These are phyloP conservation scores for Ormosia semicastrata DNA, from an alignment of 306 rosid genomes.

Conservation along the genomic window DNA sequence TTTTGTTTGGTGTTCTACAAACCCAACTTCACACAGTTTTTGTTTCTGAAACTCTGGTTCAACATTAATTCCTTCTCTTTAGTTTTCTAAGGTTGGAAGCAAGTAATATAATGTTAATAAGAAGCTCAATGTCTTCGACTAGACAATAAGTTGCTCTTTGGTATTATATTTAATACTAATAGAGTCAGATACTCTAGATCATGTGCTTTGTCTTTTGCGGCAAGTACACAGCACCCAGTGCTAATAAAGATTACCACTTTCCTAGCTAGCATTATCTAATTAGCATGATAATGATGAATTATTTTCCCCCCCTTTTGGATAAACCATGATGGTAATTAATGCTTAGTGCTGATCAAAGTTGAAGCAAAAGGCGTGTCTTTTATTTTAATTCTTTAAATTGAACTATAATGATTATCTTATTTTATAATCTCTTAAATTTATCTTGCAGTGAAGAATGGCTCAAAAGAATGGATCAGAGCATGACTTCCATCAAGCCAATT, in stretches of 20 bases:
- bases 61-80: background rate
- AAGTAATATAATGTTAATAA: background rate
- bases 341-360: no score
- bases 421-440: no score
- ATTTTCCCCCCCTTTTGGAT: background rate
- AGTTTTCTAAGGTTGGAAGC: conserved; percentile 1
- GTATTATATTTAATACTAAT: background rate
- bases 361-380: no score
- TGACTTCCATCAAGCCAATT: no score
- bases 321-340: no score
- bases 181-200: background rate
- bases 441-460: no score
- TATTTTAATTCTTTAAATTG: no score
- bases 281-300: conserved; percentile 7
- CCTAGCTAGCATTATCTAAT: background rate
- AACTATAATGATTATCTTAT: no score
- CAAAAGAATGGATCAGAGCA: no score
- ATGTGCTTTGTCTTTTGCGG: background rate
- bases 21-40: background rate
- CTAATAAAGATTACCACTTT: background rate
- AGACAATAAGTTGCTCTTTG: background rate
- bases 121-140: background rate
- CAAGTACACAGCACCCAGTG: background rate
- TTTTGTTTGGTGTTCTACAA: background rate
- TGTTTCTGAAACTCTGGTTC: background rate